Conservation (phyloP, 305 asterid genomes). For the Caryopteris hybrid region DNA sequence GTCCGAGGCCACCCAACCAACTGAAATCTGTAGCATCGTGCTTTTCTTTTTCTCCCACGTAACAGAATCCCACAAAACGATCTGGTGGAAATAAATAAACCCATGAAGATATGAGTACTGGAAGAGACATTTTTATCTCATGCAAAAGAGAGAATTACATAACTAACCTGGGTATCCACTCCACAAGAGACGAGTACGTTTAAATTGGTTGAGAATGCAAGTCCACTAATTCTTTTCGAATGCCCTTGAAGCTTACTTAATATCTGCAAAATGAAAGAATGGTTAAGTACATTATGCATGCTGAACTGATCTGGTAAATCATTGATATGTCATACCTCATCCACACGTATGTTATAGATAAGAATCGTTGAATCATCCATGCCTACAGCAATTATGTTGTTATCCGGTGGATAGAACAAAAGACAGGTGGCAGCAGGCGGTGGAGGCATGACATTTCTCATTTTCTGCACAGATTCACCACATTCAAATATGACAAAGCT, state of each 20-base stretch:
- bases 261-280: slow-evolving; percentile 32
- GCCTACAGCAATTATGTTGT: slow-evolving; percentile 65
- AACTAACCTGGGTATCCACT: slow-evolving; percentile 56
- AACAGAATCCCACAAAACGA: slow-evolving; percentile 55
- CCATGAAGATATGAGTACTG: too few species aligned
- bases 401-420: slow-evolving; percentile 62
- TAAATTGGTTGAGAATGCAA: slow-evolving; percentile 50
- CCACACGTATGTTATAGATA: slow-evolving; percentile 52
- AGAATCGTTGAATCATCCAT: slow-evolving; percentile 64
- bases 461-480: slow-evolving; percentile 37
- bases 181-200: slow-evolving; percentile 60
- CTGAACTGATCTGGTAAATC: neutral
- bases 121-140: neutral
- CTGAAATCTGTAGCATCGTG: slow-evolving; percentile 44
- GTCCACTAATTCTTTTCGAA: slow-evolving; percentile 50
- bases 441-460: slow-evolving; percentile 38
- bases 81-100: slow-evolving; percentile 21
- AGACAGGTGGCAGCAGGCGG: slow-evolving; percentile 64
- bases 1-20: slow-evolving; percentile 44
- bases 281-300: neutral
- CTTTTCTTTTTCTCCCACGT: slow-evolving; percentile 55
- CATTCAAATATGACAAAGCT: slow-evolving; percentile 1
- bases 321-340: slow-evolving; percentile 31
- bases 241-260: slow-evolving; percentile 53
- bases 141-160: neutral